A percentile compares a stretch with the other conserved stretches of the same genome.
phyloP scores from a whole-genome alignment of 2,329 filamentous ascomycete genomes.

The Colletotrichum cereale region DNA sequence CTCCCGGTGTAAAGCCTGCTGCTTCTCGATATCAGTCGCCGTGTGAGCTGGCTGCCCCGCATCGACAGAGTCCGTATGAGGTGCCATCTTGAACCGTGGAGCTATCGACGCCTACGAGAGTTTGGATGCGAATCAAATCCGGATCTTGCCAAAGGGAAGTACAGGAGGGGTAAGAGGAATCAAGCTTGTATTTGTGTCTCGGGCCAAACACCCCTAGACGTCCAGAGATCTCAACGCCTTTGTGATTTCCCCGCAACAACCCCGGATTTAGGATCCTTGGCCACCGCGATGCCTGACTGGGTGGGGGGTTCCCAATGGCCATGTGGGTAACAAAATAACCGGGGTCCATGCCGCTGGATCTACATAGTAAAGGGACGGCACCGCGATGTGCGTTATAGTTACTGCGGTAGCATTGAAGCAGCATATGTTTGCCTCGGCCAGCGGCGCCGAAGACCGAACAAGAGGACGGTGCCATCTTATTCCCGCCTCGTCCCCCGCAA shows the following conservation, averaged over 20 bases:
- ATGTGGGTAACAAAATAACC: not conserved
- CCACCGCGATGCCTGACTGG: conserved; percentile 8
- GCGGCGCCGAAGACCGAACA: conserved; percentile 30
- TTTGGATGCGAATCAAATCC: not conserved
- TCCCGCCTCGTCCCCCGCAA: not conserved
- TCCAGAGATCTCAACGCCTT: not conserved
- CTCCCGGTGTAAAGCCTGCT: conserved; percentile 29
- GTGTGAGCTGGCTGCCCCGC: not conserved
- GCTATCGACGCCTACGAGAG: not conserved
- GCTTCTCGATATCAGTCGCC: conserved; percentile 28
- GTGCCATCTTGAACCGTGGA: conserved; percentile 9
- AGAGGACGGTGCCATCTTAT: not conserved
- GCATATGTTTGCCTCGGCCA: not conserved
- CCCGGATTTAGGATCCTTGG: conserved; percentile 35
- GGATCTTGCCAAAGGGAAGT: not conserved
- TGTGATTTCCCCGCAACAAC: conserved; percentile 29
- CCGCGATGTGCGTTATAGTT: not conserved
- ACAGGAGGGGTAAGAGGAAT: not conserved
- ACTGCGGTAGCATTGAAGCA: not conserved
- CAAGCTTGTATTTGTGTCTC: conserved; percentile 8
- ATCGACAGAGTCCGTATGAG: not conserved
- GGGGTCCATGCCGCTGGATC: not conserved
- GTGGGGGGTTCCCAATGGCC: not conserved
- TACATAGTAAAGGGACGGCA: conserved; percentile 11
- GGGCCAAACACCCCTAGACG: too few species aligned